Conservation (phyloP, 179 eudicot genomes). For the Nepenthes alata region DNA sequence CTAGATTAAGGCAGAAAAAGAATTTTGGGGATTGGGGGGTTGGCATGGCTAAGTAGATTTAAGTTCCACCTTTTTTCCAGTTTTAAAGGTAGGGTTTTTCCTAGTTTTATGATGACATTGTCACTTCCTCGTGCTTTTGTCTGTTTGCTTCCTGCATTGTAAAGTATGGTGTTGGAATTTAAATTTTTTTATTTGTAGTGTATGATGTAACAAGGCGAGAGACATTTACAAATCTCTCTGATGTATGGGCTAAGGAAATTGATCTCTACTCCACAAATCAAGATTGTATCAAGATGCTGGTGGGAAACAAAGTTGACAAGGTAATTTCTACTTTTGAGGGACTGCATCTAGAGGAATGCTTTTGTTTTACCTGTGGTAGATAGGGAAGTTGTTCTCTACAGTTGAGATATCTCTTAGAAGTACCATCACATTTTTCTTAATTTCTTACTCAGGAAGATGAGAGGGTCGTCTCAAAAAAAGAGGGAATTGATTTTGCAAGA, state of each 20-base stretch:
- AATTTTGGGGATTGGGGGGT: too few species aligned
- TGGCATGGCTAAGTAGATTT: too few species aligned
- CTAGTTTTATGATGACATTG: too few species aligned
- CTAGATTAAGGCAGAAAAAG: too few species aligned
- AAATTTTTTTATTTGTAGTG: constrained; percentile 2
- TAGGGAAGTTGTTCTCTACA: too few species aligned
- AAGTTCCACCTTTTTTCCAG: too few species aligned
- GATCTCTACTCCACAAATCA: constrained; percentile 23
- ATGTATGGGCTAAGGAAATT: constrained; percentile 20
- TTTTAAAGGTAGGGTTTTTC: too few species aligned
- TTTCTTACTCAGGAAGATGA: constrained; percentile 52
- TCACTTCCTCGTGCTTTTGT: too few species aligned
- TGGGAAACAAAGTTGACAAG: constrained; percentile 26
- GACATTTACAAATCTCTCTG: constrained; percentile 21
- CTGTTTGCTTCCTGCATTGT: too few species aligned
- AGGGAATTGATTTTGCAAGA: constrained; percentile 84
- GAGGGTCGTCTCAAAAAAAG: constrained; percentile 76
- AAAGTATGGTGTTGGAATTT: neutral
- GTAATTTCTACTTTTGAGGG: constrained; percentile 4
- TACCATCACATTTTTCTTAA: neutral
- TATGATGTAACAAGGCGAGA: constrained; percentile 28
- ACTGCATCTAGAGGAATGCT: too few species aligned
- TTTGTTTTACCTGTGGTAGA: too few species aligned
- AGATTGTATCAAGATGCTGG: constrained; percentile 24
- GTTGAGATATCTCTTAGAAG: too few species aligned